Percentiles rank a stretch among this genome's conserved stretches.
phyloP scores from a whole-genome alignment of 306 rosid genomes.

The Clitoria ternatea region DNA sequence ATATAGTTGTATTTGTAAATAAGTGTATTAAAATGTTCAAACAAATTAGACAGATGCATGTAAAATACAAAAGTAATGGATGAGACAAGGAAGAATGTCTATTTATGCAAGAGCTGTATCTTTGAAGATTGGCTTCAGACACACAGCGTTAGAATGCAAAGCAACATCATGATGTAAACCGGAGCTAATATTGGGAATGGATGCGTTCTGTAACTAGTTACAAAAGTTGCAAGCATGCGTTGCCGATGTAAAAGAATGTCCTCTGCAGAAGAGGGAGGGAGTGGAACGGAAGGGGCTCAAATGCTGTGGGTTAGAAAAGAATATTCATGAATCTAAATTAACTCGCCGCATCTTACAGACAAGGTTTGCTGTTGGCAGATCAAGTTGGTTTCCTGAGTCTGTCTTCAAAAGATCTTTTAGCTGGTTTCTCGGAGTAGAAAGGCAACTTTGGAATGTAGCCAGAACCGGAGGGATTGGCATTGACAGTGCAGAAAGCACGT shows the following conservation, averaged over 20 bases:
- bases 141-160: neutral
- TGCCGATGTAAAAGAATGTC: constrained; percentile 14
- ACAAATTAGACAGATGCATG: neutral
- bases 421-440: constrained; percentile 72
- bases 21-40: neutral
- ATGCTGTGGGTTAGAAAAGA: constrained; percentile 1
- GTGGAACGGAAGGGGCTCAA: constrained; percentile 6
- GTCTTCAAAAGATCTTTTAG: constrained; percentile 66
- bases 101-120: neutral
- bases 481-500: constrained; percentile 87
- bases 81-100: neutral
- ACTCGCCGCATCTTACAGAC: constrained; percentile 86
- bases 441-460: constrained; percentile 73
- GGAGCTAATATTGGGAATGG: neutral
- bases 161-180: too few species aligned
- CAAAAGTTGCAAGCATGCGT: neutral
- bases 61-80: neutral
- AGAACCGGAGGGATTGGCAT: constrained; percentile 84
- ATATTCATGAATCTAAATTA: constrained; percentile 36
- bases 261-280: neutral
- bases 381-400: constrained; percentile 71
- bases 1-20: neutral
- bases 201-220: neutral
- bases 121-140: neutral
- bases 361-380: constrained; percentile 87